phyloP scores from a whole-genome alignment of 208 protist genomes.

The Trypanosoma platydactyli region DNA sequence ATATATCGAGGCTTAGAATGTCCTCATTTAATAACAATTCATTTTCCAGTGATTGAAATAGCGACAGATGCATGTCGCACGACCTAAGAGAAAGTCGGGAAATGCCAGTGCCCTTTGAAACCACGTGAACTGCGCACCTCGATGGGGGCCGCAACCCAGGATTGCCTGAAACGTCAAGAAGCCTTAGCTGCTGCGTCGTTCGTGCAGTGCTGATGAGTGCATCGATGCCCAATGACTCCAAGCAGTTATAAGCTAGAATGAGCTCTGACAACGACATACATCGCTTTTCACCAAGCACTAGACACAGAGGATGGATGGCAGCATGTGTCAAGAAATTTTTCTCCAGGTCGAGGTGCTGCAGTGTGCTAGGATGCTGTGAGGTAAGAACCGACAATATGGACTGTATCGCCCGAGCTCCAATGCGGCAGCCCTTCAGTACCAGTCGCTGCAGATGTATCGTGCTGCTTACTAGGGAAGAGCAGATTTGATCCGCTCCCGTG shows the following conservation, averaged over 20 bases:
- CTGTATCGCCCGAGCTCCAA: constrained; percentile 27
- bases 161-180: constrained; percentile 31
- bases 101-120: constrained; percentile 18
- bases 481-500: constrained; percentile 11
- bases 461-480: not conserved
- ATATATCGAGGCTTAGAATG: constrained; percentile 16
- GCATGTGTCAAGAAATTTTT: constrained; percentile 26
- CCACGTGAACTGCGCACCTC: constrained; percentile 12
- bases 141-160: constrained; percentile 13
- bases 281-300: not conserved
- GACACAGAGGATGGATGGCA: constrained; percentile 10
- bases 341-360: constrained; percentile 20
- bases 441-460: constrained; percentile 12
- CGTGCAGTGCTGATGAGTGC: constrained; percentile 15
- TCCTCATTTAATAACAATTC: constrained; percentile 26
- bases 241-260: constrained; percentile 23
- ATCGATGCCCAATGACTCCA: constrained; percentile 28
- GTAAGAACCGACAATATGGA: constrained; percentile 24
- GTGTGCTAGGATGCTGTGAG: constrained; percentile 5
- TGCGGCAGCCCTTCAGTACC: constrained; percentile 17
- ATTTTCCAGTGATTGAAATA: constrained; percentile 6
- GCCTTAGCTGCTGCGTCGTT: not conserved
- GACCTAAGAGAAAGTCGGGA: constrained; percentile 17
- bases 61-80: constrained; percentile 6
- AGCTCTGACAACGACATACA: constrained; percentile 19